Base-by-base conservation (phyloP, 2,329 filamentous ascomycete genomes). In the Pyrenophora graminea region DNA sequence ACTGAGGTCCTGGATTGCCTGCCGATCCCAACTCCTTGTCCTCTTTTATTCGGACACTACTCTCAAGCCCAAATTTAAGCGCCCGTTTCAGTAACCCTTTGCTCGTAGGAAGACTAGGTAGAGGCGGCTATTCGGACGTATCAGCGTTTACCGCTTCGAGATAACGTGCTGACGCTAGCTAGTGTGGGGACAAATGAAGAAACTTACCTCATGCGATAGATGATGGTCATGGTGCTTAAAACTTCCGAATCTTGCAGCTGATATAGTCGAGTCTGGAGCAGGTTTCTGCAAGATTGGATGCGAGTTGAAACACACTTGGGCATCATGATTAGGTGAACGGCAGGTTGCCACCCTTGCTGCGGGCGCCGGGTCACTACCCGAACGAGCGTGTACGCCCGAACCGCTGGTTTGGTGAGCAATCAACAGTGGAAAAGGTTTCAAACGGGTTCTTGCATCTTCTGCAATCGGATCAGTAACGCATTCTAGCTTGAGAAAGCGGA, bases 211-310 rank as follows among this genome's bases (percentile, higher is more conserved):
- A 42, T 48, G 47, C 41, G 54, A 58, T 48, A 55, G 51, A 36
- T 52, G 55, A 49, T 61, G 38, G 19, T 59, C 54, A 54, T 51
- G 62, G 27, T 53, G 60, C 33, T 60, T 61, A 40, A 65, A 51
- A 18, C 45, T 56, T 51, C 49, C 54, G 30, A 67, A 56, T 44
- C 48, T 63, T 40, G 46, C 45, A 36, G 64, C 53, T 23, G 67
- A 47, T 33, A 55, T 40, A 31, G 46, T 39, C 47, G 66, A 40
- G 51, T 64, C 57, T 25, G 59, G 47, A 54, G 64, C 62, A 55
- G 64, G 55, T 52, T 59, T 61, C 51, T 53, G 60, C 51, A 64
- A 56, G 55, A 66, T 60, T 53, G 36, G 52, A 50, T 62, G 62
- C 45, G 56, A 43, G 46, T 52, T 55, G 38, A 47, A 58, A 49